Evolutionary conservation across 495 filamentous ascomycete species (phyloP).

Genomic region (Annulohypoxylon bovei): DNA sequence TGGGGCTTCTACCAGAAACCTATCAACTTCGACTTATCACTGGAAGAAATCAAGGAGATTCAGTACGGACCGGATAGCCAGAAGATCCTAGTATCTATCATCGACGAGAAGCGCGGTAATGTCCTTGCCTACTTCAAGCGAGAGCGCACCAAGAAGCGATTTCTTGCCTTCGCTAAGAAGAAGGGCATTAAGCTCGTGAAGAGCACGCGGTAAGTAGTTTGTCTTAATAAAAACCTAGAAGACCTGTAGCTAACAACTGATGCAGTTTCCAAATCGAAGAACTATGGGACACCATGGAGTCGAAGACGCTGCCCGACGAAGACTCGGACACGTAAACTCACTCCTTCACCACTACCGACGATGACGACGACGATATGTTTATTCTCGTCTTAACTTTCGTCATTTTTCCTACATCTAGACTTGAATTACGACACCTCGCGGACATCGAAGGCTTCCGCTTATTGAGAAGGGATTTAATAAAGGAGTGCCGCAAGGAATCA

Average conservation of each 20-base stretch:
- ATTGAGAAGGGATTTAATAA: constrained; percentile 24
- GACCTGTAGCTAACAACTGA: constrained; percentile 15
- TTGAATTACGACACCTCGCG: not conserved
- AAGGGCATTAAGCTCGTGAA: constrained; percentile 53
- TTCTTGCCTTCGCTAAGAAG: constrained; percentile 51
- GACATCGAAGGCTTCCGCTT: not conserved
- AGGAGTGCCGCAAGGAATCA: constrained; percentile 36
- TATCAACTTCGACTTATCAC: constrained; percentile 54
- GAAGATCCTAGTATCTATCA: constrained; percentile 49
- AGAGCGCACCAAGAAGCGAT: constrained; percentile 57
- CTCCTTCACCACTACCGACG: too few relatives aligned
- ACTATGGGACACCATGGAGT: constrained; percentile 40
- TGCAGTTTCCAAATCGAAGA: constrained; percentile 36
- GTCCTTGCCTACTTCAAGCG: constrained; percentile 57
- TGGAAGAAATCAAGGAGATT: constrained; percentile 53
- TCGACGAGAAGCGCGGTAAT: constrained; percentile 44
- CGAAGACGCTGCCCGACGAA: constrained; percentile 33
- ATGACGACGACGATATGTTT: not conserved
- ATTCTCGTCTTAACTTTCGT: not conserved
- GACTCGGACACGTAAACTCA: constrained; percentile 27
- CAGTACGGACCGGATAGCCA: constrained; percentile 44
- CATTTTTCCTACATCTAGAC: constrained; percentile 6
- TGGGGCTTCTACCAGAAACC: constrained; percentile 60
- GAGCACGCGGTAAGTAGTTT: constrained; percentile 45
- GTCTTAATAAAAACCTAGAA: not conserved